Conservation (phyloP, 768 basidiomycete species). For the Hygrophorus pudorinus region DNA sequence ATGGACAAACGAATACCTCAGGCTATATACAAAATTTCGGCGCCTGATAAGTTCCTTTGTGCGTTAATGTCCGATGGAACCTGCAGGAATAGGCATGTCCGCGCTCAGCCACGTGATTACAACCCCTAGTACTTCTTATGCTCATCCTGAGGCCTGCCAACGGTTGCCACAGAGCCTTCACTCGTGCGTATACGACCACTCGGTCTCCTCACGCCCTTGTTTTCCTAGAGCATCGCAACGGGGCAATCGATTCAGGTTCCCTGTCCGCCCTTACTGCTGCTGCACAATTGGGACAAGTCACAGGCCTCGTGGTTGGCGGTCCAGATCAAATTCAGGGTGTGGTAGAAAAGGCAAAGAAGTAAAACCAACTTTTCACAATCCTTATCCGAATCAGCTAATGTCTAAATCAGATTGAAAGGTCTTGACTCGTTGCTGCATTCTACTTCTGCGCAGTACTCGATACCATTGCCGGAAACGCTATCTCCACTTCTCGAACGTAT, state of each 20-base stretch:
- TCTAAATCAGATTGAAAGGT: slow-evolving; percentile 47
- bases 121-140: slow-evolving; percentile 1
- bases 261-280: slow-evolving; percentile 92
- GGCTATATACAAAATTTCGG: background rate
- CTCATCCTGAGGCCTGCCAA: background rate
- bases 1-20: background rate
- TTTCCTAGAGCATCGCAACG: slow-evolving; percentile 81
- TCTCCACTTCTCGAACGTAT: slow-evolving; percentile 77
- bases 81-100: background rate
- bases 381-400: slow-evolving; percentile 4
- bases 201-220: slow-evolving; percentile 68
- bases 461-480: slow-evolving; percentile 64
- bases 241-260: slow-evolving; percentile 73
- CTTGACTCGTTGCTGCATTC: slow-evolving; percentile 61
- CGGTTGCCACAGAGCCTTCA: slow-evolving; percentile 5
- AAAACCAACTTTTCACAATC: slow-evolving; percentile 13
- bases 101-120: background rate
- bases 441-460: slow-evolving; percentile 56
- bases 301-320: slow-evolving; percentile 65
- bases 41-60: slow-evolving; percentile 1
- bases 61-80: background rate
- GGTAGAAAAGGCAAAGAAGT: slow-evolving; percentile 78
- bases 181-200: slow-evolving; percentile 49
- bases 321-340: slow-evolving; percentile 55
- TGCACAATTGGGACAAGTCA: slow-evolving; percentile 71